A percentile compares a stretch with the other conserved stretches of the same genome.
Conservation (phyloP, 768 basidiomycete species). For the Udeniomyces megalosporus region DNA sequence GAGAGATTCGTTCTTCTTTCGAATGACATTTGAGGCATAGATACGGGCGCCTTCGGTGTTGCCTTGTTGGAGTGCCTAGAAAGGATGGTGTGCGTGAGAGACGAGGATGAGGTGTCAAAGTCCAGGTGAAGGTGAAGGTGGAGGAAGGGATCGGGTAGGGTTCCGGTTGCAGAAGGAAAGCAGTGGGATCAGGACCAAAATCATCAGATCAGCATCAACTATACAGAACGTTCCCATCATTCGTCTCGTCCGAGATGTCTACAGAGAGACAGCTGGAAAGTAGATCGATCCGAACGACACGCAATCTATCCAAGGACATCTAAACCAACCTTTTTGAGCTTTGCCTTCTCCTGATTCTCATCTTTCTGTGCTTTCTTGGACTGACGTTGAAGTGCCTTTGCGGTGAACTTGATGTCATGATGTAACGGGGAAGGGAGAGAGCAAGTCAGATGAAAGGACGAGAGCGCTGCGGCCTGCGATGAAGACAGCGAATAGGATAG, state of each 20-base stretch:
- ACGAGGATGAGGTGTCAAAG: not conserved
- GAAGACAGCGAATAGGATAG: slow-evolving; percentile 11
- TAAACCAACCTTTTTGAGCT: slow-evolving; percentile 69
- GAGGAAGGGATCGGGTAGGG: too few relatives aligned
- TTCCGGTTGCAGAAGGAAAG: too few relatives aligned
- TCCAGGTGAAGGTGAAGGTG: too few relatives aligned
- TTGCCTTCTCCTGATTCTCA: slow-evolving; percentile 69
- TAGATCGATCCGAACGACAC: too few relatives aligned
- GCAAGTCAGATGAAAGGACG: not conserved
- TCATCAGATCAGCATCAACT: too few relatives aligned
- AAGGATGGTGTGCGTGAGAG: not conserved
- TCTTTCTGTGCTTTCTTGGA: slow-evolving; percentile 97
- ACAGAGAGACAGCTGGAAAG: not conserved
- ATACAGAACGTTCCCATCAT: too few relatives aligned
- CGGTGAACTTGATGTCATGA: slow-evolving; percentile 77
- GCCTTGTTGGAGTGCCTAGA: slow-evolving; percentile 90
- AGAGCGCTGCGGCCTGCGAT: not conserved
- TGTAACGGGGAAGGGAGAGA: not conserved
- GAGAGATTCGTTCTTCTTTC: slow-evolving; percentile 89
- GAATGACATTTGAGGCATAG: slow-evolving; percentile 93
- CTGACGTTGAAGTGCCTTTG: slow-evolving; percentile 83
- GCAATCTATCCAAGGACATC: too few relatives aligned
- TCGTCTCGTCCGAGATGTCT: too few relatives aligned
- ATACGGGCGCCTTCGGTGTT: slow-evolving; percentile 94
- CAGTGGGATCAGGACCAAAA: too few relatives aligned